A percentile compares a stretch with the other conserved stretches of the same genome.
phyloP scores from a whole-genome alignment of 1,139 yeast genomes.

The Ogataea hybrid region DNA sequence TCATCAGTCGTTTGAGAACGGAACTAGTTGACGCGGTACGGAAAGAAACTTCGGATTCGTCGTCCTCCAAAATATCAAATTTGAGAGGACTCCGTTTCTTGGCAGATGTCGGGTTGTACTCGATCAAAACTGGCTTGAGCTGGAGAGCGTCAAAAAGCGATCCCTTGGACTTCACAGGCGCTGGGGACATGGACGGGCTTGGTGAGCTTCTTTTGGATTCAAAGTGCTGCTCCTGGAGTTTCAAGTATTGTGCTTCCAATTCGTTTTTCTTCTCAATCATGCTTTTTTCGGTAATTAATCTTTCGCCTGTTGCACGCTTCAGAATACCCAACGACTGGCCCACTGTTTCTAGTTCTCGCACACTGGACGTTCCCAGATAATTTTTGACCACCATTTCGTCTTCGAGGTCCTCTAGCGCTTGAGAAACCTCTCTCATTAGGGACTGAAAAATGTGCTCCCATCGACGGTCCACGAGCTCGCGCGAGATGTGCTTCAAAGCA shows the following conservation, averaged over 20 bases:
- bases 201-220: constrained; percentile 1
- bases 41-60: not conserved
- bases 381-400: constrained; percentile 22
- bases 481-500: constrained; percentile 41
- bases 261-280: constrained; percentile 34
- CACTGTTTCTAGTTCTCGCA: constrained; percentile 14
- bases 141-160: constrained; percentile 37
- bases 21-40: constrained; percentile 6
- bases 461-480: constrained; percentile 48
- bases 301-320: constrained; percentile 39
- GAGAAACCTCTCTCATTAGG: constrained; percentile 40
- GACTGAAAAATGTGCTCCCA: constrained; percentile 55
- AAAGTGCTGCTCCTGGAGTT: constrained; percentile 7
- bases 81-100: constrained; percentile 23
- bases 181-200: too few relatives aligned
- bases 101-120: constrained; percentile 36
- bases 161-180: constrained; percentile 8
- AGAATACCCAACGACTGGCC: constrained; percentile 36
- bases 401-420: constrained; percentile 34
- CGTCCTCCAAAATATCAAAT: constrained; percentile 13
- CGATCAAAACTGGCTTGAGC: constrained; percentile 38
- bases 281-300: constrained; percentile 29
- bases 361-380: not conserved
- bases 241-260: constrained; percentile 26
- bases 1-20: constrained; percentile 15